A percentile compares a stretch with the other conserved stretches of the same genome.
phyloP scores from a whole-genome alignment of 192 early-diverging fungal genomes.

The Backusella circina region DNA sequence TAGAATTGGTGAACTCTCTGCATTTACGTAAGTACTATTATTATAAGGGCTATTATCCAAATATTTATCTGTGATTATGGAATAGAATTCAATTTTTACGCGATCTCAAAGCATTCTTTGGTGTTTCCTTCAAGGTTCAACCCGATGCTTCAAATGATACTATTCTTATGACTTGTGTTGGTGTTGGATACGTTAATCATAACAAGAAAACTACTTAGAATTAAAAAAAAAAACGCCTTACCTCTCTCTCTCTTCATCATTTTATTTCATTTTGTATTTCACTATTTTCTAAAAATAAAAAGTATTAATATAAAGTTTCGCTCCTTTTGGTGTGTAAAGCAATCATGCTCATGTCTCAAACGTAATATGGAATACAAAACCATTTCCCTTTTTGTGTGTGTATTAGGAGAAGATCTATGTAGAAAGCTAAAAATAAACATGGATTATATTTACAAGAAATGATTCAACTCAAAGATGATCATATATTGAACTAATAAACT shows the following conservation, averaged over 20 bases:
- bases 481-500: no score
- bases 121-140: conserved; percentile 89
- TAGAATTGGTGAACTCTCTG: conserved; percentile 77
- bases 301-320: not conserved
- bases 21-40: conserved; percentile 74
- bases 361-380: no score
- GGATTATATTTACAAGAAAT: no score
- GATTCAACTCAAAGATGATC: no score
- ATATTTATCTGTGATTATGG: not conserved
- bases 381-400: no score
- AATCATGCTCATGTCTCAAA: no score
- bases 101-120: conserved; percentile 88
- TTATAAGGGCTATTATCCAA: no score
- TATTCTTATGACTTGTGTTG: conserved; percentile 79
- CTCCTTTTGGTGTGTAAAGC: not conserved
- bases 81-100: conserved; percentile 86
- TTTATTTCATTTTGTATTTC: conserved; percentile 8
- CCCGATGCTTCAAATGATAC: conserved; percentile 46
- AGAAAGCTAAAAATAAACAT: no score
- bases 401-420: no score
- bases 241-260: not conserved
- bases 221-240: no score
- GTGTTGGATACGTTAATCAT: conserved; percentile 85
- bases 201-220: conserved; percentile 75
- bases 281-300: not conserved